Percentiles rank a stretch among this genome's conserved stretches.
These are phyloP conservation scores for Pythium sukuiense DNA, from an alignment of 352 stramenopile genomes.

Conservation along the genomic window DNA sequence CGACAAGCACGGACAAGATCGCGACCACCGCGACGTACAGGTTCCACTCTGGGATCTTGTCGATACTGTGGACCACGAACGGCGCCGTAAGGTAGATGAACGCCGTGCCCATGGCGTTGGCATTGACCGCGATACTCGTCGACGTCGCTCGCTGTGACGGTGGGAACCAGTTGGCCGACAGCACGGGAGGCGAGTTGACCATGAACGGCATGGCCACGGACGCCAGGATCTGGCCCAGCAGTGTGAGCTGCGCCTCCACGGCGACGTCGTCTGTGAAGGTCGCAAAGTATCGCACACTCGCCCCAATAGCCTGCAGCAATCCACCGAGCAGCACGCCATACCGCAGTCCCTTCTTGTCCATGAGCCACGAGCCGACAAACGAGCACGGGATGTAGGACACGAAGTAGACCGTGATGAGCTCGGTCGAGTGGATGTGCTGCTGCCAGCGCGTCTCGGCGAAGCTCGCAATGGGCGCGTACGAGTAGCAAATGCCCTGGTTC, in stretches of 20 bases:
- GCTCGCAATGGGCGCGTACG: slow-evolving; percentile 70
- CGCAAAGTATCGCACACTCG: slow-evolving; percentile 45
- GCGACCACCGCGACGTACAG: slow-evolving; percentile 39
- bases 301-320: slow-evolving; percentile 52
- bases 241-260: slow-evolving; percentile 40
- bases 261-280: slow-evolving; percentile 26
- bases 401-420: slow-evolving; percentile 81
- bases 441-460: slow-evolving; percentile 62
- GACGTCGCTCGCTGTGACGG: slow-evolving; percentile 60
- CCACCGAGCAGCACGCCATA: slow-evolving; percentile 63
- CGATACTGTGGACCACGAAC: slow-evolving; percentile 43
- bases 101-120: slow-evolving; percentile 69
- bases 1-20: slow-evolving; percentile 21
- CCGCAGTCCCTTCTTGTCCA: slow-evolving; percentile 73
- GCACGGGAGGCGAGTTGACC: slow-evolving; percentile 76
- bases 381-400: slow-evolving; percentile 79
- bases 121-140: slow-evolving; percentile 74
- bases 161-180: slow-evolving; percentile 77
- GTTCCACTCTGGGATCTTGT: slow-evolving; percentile 46
- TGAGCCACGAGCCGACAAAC: slow-evolving; percentile 78
- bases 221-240: slow-evolving; percentile 63
- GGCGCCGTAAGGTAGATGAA: slow-evolving; percentile 55
- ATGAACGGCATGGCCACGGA: slow-evolving; percentile 82
- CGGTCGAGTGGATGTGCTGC: slow-evolving; percentile 60
- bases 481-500: slow-evolving; percentile 81